These are phyloP conservation scores for Meredithiella fracta DNA, from an alignment of 2,329 filamentous ascomycete genomes.

Conservation along the genomic window DNA sequence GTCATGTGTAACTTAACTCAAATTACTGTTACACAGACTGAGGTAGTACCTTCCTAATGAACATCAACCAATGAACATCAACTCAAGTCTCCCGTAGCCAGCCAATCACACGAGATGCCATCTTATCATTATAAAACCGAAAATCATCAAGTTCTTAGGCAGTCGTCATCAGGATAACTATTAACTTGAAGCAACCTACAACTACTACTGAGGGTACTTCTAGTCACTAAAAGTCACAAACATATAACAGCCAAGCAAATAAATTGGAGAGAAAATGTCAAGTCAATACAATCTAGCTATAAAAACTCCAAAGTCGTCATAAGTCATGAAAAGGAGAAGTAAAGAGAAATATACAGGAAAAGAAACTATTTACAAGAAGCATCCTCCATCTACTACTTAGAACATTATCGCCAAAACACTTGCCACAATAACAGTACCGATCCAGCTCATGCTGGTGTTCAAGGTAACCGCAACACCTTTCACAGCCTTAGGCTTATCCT, in stretches of 20 bases:
- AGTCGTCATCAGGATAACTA: no score
- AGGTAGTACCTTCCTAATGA: no score
- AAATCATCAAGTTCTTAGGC: no score
- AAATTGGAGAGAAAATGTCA: background rate
- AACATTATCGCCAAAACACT: conserved; percentile 12
- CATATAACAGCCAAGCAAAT: background rate
- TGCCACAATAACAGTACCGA: conserved; percentile 11
- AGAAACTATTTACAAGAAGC: conserved; percentile 7
- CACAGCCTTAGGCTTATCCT: conserved; percentile 10
- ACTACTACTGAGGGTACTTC: no score
- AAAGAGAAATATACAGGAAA: conserved; percentile 6
- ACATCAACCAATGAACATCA: no score
- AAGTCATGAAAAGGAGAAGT: background rate
- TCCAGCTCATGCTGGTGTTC: conserved; percentile 10
- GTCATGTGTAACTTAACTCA: background rate
- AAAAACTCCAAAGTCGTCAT: conserved; percentile 5
- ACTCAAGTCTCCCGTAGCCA: no score
- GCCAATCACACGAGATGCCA: background rate
- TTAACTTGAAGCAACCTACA: no score
- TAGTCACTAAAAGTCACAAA: no score
- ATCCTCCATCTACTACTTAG: conserved; percentile 1
- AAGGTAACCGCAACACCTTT: conserved; percentile 11
- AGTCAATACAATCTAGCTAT: background rate
- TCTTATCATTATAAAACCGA: background rate
- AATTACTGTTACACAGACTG: background rate